These are phyloP conservation scores for Cercospora sp. DNA, from an alignment of 2,329 filamentous ascomycete species.

Conservation along the genomic window DNA sequence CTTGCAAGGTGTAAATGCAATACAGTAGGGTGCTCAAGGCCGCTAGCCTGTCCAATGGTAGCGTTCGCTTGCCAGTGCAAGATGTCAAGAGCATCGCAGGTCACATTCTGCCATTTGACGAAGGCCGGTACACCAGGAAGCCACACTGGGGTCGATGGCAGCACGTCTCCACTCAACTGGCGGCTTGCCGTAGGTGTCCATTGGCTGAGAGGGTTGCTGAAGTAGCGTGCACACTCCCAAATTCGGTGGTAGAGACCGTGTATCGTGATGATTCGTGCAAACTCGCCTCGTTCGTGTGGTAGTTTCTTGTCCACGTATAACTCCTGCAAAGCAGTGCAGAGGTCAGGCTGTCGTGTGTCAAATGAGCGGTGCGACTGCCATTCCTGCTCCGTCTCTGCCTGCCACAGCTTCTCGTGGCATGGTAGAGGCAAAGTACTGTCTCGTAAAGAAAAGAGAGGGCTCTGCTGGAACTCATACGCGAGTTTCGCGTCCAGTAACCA, in stretches of 20 bases:
- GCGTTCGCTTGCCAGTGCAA: constrained; percentile 60
- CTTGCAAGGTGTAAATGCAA: constrained; percentile 58
- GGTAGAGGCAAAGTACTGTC: constrained; percentile 30
- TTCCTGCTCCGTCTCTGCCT: constrained; percentile 25
- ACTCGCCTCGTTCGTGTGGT: constrained; percentile 48
- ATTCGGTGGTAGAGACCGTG: constrained; percentile 53
- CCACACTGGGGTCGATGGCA: constrained; percentile 40
- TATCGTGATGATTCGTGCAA: constrained; percentile 51
- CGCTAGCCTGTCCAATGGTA: constrained; percentile 50
- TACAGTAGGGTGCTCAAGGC: constrained; percentile 56
- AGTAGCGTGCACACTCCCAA: constrained; percentile 52
- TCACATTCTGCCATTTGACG: constrained; percentile 51
- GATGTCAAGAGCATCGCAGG: constrained; percentile 54
- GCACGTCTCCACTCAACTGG: constrained; percentile 21
- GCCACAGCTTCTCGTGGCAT: constrained; percentile 34
- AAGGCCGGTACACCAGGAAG: constrained; percentile 51
- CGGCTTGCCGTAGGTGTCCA: constrained; percentile 33
- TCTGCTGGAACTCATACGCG: constrained; percentile 26
- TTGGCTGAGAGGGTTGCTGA: constrained; percentile 47
- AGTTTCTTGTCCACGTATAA: constrained; percentile 54
- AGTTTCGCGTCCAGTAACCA: constrained; percentile 33
- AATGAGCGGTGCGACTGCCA: constrained; percentile 26
- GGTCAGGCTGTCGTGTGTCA: constrained; percentile 32
- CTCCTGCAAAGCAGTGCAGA: constrained; percentile 47
- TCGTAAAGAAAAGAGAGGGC: constrained; percentile 19